These are phyloP conservation scores for Phlegmacium glaucopus DNA, from an alignment of 768 basidiomycete genomes.

Conservation along the genomic window DNA sequence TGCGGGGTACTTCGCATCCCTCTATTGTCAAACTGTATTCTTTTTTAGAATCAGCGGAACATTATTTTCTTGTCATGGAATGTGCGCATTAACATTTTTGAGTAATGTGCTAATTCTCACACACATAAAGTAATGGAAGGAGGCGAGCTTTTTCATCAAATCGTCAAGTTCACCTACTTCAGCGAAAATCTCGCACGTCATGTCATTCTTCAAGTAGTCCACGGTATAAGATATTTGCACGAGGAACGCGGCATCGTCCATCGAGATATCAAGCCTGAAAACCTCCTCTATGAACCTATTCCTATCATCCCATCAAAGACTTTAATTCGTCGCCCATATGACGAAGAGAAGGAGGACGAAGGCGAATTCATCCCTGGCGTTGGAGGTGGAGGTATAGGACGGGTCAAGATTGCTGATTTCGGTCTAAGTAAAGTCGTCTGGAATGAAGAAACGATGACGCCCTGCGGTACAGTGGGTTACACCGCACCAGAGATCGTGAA, in stretches of 20 bases:
- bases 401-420: slow-evolving; percentile 98
- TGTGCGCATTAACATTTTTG: slow-evolving; percentile 44
- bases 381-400: slow-evolving; percentile 96
- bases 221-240: slow-evolving; percentile 93
- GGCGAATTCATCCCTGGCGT: slow-evolving; percentile 91
- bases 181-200: slow-evolving; percentile 96
- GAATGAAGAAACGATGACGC: slow-evolving; percentile 99
- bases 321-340: slow-evolving; percentile 78
- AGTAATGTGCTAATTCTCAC: slow-evolving; percentile 1
- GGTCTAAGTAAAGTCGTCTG: slow-evolving; percentile 97
- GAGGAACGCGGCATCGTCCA: slow-evolving; percentile 98
- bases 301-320: slow-evolving; percentile 85
- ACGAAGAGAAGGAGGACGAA: slow-evolving; percentile 98
- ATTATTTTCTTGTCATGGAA: slow-evolving; percentile 94
- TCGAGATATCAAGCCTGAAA: slow-evolving; percentile 99
- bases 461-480: slow-evolving; percentile 99
- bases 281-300: slow-evolving; percentile 90
- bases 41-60: slow-evolving; percentile 89
- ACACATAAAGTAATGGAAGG: slow-evolving; percentile 82
- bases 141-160: slow-evolving; percentile 97
- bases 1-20: slow-evolving; percentile 93
- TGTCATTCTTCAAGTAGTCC: slow-evolving; percentile 93
- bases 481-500: slow-evolving; percentile 99
- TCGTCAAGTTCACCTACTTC: slow-evolving; percentile 98
- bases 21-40: slow-evolving; percentile 87